A percentile compares a stretch with the other conserved stretches of the same genome.
Conservation (phyloP, 495 filamentous ascomycete genomes). For the Lophiotrema nucula region DNA sequence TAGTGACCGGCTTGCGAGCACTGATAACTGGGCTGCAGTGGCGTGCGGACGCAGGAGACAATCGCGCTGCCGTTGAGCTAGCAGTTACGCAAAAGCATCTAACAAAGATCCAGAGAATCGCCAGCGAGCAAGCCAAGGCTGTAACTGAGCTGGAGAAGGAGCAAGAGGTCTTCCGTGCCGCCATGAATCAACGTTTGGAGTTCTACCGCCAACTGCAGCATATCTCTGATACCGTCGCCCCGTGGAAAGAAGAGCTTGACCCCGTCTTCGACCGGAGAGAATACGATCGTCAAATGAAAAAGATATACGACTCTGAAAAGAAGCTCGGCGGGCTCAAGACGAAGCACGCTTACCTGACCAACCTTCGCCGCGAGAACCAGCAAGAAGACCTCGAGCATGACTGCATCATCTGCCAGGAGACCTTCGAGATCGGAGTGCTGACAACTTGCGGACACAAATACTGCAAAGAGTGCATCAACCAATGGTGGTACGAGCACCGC, state of each 20-base stretch:
- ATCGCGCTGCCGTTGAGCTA: constrained; percentile 64
- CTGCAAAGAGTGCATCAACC: constrained; percentile 76
- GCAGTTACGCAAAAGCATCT: constrained; percentile 58
- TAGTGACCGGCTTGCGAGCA: constrained; percentile 66
- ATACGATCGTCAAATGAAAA: constrained; percentile 32
- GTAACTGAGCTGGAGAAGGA: constrained; percentile 63
- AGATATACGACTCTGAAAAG: constrained; percentile 51
- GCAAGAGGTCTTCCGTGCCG: constrained; percentile 68
- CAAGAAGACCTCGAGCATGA: constrained; percentile 56
- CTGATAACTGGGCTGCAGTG: constrained; percentile 61
- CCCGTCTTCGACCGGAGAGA: constrained; percentile 46
- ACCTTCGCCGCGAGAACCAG: constrained; percentile 57
- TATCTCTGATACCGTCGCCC: constrained; percentile 80
- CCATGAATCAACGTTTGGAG: constrained; percentile 78
- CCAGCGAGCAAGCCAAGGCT: constrained; percentile 64
- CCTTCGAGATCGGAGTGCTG: constrained; percentile 75
- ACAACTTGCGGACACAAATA: constrained; percentile 85
- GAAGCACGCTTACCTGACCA: constrained; percentile 69
- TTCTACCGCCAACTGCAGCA: constrained; percentile 87
- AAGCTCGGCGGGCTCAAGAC: constrained; percentile 62
- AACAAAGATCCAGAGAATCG: constrained; percentile 57
- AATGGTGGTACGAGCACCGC: constrained; percentile 58
- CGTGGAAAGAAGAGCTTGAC: constrained; percentile 61
- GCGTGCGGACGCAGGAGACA: constrained; percentile 58
- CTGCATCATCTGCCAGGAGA: constrained; percentile 76